Conservation (phyloP, 169 alveolate species). For the Cryptosporidium parvum region DNA sequence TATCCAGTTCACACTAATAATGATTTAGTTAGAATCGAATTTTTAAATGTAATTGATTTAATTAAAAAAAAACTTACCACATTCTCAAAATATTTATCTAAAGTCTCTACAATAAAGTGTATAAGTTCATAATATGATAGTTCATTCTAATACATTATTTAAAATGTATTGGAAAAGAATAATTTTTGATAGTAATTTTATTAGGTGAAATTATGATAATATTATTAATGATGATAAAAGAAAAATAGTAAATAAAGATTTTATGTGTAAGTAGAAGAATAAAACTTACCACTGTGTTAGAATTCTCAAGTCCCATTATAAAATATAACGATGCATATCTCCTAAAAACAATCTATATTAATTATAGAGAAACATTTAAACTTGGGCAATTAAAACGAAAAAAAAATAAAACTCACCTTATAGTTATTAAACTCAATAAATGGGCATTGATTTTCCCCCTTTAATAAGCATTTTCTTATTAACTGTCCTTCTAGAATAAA, state of each 20-base stretch:
- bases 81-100: constrained; percentile 97
- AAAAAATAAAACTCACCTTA: constrained; percentile 86
- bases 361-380: neutral
- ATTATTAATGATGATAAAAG: constrained; percentile 28
- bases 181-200: no score
- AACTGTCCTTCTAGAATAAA: constrained; percentile 96
- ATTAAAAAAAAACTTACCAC: constrained; percentile 80
- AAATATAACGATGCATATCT: constrained; percentile 98
- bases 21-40: neutral
- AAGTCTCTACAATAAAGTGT: constrained; percentile 97
- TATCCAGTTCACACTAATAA: constrained; percentile 90
- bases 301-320: constrained; percentile 92
- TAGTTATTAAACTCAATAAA: constrained; percentile 95
- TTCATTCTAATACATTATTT: constrained; percentile 89
- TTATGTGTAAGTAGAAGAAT: constrained; percentile 1
- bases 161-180: neutral
- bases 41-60: neutral
- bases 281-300: constrained; percentile 79
- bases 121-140: constrained; percentile 96
- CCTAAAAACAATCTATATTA: constrained; percentile 79
- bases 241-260: neutral
- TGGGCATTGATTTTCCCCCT: constrained; percentile 96
- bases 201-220: neutral
- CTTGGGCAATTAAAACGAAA: neutral
- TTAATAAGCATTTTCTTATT: constrained; percentile 95